Base-by-base conservation (phyloP, 1,284 basidiomycete species). In the Serendipita sp. region DNA sequence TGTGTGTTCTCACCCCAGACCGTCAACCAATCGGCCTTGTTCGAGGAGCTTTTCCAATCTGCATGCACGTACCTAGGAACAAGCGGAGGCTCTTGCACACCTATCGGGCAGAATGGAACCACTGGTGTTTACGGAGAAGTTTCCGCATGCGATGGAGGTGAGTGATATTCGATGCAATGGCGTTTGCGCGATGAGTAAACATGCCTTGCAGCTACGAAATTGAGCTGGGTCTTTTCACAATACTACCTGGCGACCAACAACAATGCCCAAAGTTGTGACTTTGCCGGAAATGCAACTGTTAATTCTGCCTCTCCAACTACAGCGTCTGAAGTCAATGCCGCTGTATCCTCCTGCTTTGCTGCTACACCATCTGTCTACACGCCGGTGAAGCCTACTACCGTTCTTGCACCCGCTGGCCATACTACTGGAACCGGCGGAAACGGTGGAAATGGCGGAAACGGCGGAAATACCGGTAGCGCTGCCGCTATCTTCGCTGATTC, bases 191-290 rank as follows among this genome's bases (percentile, higher is more conserved):
- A 17, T 55, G 62, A 65, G n/a, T 41, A 49, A n/a, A 30, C 32
- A 29, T 62, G 41, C 64, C 26, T 29, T 67, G 22, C 72, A 83
- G 87, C 80, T 41, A 79, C 85, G 72, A 87, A 91, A 76, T 75
- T 92, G 58, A 90, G 88, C 42, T 95, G 84, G 73, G 84, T 86
- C 63, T 89, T 95, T 82, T 87, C 81, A 69, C 76, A 84, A 65
- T 93, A 82, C 74, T 94, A 87, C 71, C 82, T 89, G 70, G 71
- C 76, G 45, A 82, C 80, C 63, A 79, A 79, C 71, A 79, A 80
- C 66, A 75, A 83, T 62, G 71, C 74, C 8, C 74, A 81, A 61
- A 78, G 87, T 4, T 91, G 88, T 74, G 78, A 77, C 75, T 95
- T 94, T 72, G 73, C 72, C 60, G 91, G 91, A 15, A 95, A 96